Evolutionary conservation across 2,329 filamentous ascomycete species (phyloP).

Genomic region (Didymella sp.): DNA sequence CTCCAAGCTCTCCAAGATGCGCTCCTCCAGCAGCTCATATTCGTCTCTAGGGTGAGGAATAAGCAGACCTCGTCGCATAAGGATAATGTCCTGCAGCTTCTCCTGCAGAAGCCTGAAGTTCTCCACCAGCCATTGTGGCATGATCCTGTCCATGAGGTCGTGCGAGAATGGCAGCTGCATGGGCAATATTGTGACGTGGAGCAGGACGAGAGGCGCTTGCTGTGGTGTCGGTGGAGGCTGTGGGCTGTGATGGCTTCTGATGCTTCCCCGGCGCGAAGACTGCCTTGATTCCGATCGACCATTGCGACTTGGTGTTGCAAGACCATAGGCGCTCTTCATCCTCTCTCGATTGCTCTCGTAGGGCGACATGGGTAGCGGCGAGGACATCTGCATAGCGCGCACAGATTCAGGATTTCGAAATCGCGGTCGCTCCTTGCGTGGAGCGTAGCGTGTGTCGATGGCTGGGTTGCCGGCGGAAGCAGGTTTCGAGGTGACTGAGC

Average conservation of each 20-base stretch:
- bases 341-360: constrained; percentile 43
- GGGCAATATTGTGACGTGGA: constrained; percentile 79
- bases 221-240: constrained; percentile 43
- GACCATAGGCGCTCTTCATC: constrained; percentile 42
- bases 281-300: constrained; percentile 43
- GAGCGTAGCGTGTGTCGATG: constrained; percentile 57
- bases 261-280: constrained; percentile 39
- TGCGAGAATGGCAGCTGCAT: constrained; percentile 68
- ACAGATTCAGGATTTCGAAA: constrained; percentile 75
- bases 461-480: constrained; percentile 32
- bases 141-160: constrained; percentile 56
- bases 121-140: constrained; percentile 61
- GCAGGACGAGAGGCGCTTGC: constrained; percentile 73
- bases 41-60: constrained; percentile 80
- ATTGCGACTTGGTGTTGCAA: constrained; percentile 43
- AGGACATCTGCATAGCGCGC: constrained; percentile 74
- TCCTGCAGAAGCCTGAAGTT: constrained; percentile 73
- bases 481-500: constrained; percentile 45
- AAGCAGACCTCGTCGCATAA: constrained; percentile 73
- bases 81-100: constrained; percentile 73
- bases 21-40: constrained; percentile 80
- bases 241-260: constrained; percentile 38
- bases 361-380: constrained; percentile 52
- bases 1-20: constrained; percentile 76
- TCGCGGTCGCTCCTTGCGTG: constrained; percentile 66